Conservation (phyloP, 2,329 filamentous ascomycete genomes). For the Cadophora malorum region DNA sequence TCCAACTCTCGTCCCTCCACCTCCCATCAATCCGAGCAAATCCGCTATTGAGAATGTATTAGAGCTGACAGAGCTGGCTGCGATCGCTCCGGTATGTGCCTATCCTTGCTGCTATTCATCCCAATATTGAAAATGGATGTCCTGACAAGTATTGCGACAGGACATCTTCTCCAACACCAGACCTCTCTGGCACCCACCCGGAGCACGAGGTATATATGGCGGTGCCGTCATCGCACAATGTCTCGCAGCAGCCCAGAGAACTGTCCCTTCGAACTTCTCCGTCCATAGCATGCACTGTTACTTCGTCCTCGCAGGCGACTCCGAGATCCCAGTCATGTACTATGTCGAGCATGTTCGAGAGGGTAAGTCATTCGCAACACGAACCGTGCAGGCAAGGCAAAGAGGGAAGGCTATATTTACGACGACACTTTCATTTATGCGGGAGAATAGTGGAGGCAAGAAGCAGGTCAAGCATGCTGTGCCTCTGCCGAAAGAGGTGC, state of each 20-base stretch:
- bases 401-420: slow-evolving; percentile 91
- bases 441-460: slow-evolving; percentile 62
- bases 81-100: slow-evolving; percentile 72
- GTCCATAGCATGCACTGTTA: slow-evolving; percentile 99
- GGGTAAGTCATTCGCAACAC: slow-evolving; percentile 86
- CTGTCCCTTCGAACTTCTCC: slow-evolving; percentile 79
- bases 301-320: slow-evolving; percentile 90
- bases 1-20: slow-evolving; percentile 75
- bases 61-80: slow-evolving; percentile 79
- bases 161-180: slow-evolving; percentile 96
- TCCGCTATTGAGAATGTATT: slow-evolving; percentile 88
- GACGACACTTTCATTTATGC: slow-evolving; percentile 88
- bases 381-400: slow-evolving; percentile 95
- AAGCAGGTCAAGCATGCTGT: slow-evolving; percentile 69
- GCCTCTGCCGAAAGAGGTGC: slow-evolving; percentile 58
- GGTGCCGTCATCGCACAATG: slow-evolving; percentile 93
- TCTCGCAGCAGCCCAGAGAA: slow-evolving; percentile 85
- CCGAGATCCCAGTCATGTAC: slow-evolving; percentile 86
- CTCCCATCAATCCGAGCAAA: slow-evolving; percentile 73
- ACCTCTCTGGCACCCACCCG: slow-evolving; percentile 88
- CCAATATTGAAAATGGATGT: background rate
- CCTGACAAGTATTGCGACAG: slow-evolving; percentile 49
- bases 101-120: background rate
- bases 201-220: slow-evolving; percentile 92
- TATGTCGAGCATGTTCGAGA: slow-evolving; percentile 94